Percentiles rank a stretch among this genome's conserved stretches.
Evolutionary conservation across 352 stramenopile genomes (phyloP).

Genomic region (Peronospora belbahrii): DNA sequence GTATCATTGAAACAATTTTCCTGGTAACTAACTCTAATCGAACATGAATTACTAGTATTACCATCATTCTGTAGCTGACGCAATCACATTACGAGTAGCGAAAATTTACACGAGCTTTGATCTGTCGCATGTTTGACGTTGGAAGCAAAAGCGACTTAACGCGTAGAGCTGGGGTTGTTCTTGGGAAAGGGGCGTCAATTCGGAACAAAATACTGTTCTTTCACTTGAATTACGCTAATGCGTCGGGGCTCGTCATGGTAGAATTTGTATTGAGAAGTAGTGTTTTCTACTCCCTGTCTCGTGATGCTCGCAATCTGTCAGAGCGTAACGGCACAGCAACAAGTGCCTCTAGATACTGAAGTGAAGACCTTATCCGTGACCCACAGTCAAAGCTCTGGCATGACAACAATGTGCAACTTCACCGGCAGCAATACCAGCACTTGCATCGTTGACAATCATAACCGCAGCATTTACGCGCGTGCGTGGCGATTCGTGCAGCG

Average conservation of each 20-base stretch:
- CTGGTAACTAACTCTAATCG: too few relatives aligned
- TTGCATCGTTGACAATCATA: constrained; percentile 1
- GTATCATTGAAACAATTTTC: too few relatives aligned
- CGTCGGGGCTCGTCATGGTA: constrained; percentile 4
- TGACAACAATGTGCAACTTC: constrained; percentile 1
- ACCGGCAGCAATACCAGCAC: constrained; percentile 4
- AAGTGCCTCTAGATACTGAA: not conserved
- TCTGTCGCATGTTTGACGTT: not conserved
- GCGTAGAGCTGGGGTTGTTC: not conserved
- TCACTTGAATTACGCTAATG: not conserved
- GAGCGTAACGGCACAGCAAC: too few relatives aligned
- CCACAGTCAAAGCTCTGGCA: not conserved
- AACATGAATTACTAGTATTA: too few relatives aligned
- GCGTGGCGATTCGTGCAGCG: constrained; percentile 35
- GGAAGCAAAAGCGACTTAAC: not conserved
- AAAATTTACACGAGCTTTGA: not conserved
- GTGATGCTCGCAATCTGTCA: not conserved
- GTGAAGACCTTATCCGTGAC: not conserved
- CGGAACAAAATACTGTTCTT: not conserved
- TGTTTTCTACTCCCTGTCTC: not conserved
- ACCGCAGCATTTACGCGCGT: constrained; percentile 26
- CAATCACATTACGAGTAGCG: not conserved
- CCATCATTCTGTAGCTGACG: not conserved
- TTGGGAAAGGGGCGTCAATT: not conserved
- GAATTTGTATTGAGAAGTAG: too few relatives aligned